A percentile compares a stretch with the other conserved stretches of the same genome.
Conservation (phyloP, 176 grass and related monocot genomes). For the maize (Zea mays) region Zm-B73-REFERENCE-NAM-5.0 NC_050100.1:221693501-221694000, state of each 20-base stretch:
- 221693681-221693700: constrained; percentile 64
- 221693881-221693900: constrained; percentile 43
- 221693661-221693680: constrained; percentile 63
- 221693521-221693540: constrained; percentile 85
- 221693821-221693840: constrained; percentile 72
- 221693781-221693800: constrained; percentile 57
- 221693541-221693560: constrained; percentile 97
- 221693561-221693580: constrained; percentile 99
- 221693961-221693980: constrained; percentile 91
- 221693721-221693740: constrained; percentile 70
- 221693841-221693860: constrained; percentile 84
- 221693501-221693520: constrained; percentile 74
- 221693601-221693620: constrained; percentile 92
- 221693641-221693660: constrained; percentile 73
- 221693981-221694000: constrained; percentile 77
- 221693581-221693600: constrained; percentile 94
- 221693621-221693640: constrained; percentile 87
- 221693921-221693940: constrained; percentile 89
- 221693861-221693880: constrained; percentile 41
- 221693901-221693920: constrained; percentile 87
- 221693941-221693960: constrained; percentile 98
- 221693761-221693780: constrained; percentile 58
- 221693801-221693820: constrained; percentile 86
- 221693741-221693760: constrained; percentile 82
- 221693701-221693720: constrained; percentile 38